Percentiles rank a stretch among this genome's conserved stretches.
These are phyloP conservation scores for Phytophthora syringae DNA, from an alignment of 352 stramenopile species.

Conservation along the genomic window DNA sequence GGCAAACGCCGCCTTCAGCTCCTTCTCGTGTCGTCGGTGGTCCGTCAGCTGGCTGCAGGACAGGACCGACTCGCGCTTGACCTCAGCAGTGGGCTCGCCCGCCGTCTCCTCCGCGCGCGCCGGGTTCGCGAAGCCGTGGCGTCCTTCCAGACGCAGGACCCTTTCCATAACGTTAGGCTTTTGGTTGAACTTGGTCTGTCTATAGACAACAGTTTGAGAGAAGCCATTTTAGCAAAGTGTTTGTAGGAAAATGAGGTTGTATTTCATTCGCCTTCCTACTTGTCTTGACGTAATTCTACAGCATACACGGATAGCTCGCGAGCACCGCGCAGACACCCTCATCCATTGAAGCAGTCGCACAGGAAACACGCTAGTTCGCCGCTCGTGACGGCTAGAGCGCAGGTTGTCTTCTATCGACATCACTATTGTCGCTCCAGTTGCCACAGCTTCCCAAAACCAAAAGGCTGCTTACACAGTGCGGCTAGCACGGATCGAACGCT, in stretches of 20 bases:
- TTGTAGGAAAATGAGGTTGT: constrained; percentile 17
- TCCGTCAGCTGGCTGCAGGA: constrained; percentile 12
- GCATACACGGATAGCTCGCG: constrained; percentile 18
- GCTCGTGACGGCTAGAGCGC: constrained; percentile 3
- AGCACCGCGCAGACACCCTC: neutral
- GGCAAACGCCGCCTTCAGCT: constrained; percentile 29
- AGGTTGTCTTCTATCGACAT: constrained; percentile 26
- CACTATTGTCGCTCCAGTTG: constrained; percentile 5
- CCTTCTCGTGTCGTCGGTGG: constrained; percentile 17
- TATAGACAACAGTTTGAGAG: neutral
- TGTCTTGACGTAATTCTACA: constrained; percentile 46
- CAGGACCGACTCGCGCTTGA: constrained; percentile 23
- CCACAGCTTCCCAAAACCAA: constrained; percentile 9
- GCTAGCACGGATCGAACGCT: constrained; percentile 72
- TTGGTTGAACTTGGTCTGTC: constrained; percentile 12
- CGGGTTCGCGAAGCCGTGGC: constrained; percentile 20
- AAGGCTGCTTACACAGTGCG: constrained; percentile 37
- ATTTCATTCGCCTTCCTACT: constrained; percentile 24
- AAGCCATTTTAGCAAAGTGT: too few relatives aligned
- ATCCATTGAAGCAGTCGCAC: neutral
- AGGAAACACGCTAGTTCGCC: constrained; percentile 2
- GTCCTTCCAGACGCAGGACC: constrained; percentile 23
- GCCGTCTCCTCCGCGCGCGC: too few relatives aligned
- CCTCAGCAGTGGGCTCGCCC: constrained; percentile 20
- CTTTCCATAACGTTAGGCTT: too few relatives aligned